These are phyloP conservation scores for Phytophthora quininea DNA, from an alignment of 352 stramenopile genomes.

Conservation along the genomic window DNA sequence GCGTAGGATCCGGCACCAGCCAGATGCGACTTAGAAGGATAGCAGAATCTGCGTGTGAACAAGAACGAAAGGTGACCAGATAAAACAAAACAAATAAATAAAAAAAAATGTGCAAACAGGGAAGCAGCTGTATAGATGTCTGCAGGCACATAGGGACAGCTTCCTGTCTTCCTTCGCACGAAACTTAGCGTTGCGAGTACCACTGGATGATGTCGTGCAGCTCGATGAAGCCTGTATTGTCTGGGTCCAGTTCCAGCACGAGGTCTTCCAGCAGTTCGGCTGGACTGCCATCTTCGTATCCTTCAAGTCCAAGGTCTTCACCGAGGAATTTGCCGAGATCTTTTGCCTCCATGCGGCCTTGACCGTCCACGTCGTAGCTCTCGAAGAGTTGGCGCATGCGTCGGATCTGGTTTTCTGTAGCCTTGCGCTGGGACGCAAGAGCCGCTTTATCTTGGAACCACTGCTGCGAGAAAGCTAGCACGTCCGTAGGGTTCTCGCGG, in stretches of 20 bases:
- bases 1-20: slow-evolving; percentile 3
- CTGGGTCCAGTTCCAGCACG: slow-evolving; percentile 65
- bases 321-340: slow-evolving; percentile 70
- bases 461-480: slow-evolving; percentile 83
- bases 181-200: slow-evolving; percentile 66
- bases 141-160: not conserved
- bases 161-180: not conserved
- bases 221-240: slow-evolving; percentile 85
- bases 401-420: slow-evolving; percentile 65
- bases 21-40: slow-evolving; percentile 28
- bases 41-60: slow-evolving; percentile 8
- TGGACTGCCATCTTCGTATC: slow-evolving; percentile 54
- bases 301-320: slow-evolving; percentile 63
- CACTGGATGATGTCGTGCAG: slow-evolving; percentile 85
- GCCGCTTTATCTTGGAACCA: slow-evolving; percentile 87
- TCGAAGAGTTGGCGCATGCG: slow-evolving; percentile 80
- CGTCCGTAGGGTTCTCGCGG: slow-evolving; percentile 69
- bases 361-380: slow-evolving; percentile 80
- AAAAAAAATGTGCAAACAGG: slow-evolving; percentile 36
- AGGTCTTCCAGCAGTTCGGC: slow-evolving; percentile 68
- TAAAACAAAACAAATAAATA: slow-evolving; percentile 29
- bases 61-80: slow-evolving; percentile 22
- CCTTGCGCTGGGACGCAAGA: slow-evolving; percentile 65
- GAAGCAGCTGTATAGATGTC: not conserved
- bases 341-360: slow-evolving; percentile 81